Evolutionary conservation across 208 protist species (phyloP).

Genomic region (Herpetomonas samuelpessoai): DNA sequence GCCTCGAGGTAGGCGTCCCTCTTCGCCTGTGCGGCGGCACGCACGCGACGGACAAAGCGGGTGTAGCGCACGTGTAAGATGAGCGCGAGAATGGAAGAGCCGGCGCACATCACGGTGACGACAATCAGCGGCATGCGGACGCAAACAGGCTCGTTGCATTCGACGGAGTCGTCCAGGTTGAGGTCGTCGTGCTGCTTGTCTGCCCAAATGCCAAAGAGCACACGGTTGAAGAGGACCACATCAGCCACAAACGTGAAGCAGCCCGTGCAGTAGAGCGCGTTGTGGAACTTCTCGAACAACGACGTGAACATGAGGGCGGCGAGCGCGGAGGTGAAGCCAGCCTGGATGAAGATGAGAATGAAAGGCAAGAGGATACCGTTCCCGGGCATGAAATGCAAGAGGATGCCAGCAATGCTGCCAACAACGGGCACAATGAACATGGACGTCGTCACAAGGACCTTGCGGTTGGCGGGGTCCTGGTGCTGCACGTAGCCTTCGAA

Average conservation of each 20-base stretch:
- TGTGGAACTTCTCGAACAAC: conserved; percentile 43
- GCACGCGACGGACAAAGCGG: conserved; percentile 20
- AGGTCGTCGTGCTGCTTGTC: conserved; percentile 36
- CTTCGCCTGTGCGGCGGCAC: neutral
- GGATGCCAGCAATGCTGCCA: conserved; percentile 28
- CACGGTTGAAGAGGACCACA: conserved; percentile 49
- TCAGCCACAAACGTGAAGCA: conserved; percentile 30
- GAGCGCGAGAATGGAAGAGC: neutral
- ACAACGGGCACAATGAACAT: conserved; percentile 27
- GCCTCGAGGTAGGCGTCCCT: neutral
- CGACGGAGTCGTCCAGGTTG: conserved; percentile 10
- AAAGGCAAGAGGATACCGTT: conserved; percentile 45
- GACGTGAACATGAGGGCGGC: conserved; percentile 51
- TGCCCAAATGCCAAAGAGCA: conserved; percentile 46
- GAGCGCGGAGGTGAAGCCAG: conserved; percentile 37
- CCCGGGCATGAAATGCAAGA: conserved; percentile 37
- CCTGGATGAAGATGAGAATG: conserved; percentile 47
- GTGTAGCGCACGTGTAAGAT: conserved; percentile 26
- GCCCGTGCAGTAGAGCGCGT: conserved; percentile 41
- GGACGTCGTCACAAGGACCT: conserved; percentile 28
- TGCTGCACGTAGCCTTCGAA: conserved; percentile 55
- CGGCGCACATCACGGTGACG: conserved; percentile 14
- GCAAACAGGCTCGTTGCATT: conserved; percentile 22
- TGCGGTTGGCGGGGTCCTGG: conserved; percentile 19
- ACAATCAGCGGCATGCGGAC: conserved; percentile 29